phyloP scores from a whole-genome alignment of 2,329 filamentous ascomycete species.

The Colletotrichum gloeosporioides region DNA sequence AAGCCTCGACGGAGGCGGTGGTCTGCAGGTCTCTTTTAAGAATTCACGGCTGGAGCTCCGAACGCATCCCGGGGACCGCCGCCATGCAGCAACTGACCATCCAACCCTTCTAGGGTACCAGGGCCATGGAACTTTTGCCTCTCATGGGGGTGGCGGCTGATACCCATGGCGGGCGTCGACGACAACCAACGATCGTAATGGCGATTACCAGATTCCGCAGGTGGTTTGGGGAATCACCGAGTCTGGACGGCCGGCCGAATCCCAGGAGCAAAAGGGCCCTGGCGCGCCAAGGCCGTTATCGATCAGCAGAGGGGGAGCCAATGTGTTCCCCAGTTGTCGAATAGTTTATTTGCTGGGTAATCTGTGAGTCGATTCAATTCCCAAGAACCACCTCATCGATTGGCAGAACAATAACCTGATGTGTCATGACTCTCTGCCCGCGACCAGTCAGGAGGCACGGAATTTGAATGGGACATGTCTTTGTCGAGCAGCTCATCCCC shows the following conservation, averaged over 20 bases:
- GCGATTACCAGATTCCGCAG: slow-evolving; percentile 1
- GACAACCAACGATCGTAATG: neutral
- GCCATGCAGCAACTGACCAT: neutral
- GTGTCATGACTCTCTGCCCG: neutral
- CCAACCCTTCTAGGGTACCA: neutral
- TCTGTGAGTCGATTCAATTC: neutral
- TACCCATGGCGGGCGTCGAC: neutral
- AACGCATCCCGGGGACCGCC: neutral
- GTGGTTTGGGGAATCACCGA: neutral
- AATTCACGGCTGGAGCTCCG: neutral
- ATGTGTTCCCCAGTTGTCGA: neutral
- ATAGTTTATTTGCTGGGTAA: slow-evolving; percentile 17
- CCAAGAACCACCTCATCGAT: neutral
- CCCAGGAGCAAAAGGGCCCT: neutral
- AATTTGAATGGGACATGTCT: neutral
- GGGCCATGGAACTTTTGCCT: slow-evolving; percentile 11
- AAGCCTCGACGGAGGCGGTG: neutral
- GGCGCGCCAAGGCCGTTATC: slow-evolving; percentile 9
- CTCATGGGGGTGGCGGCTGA: slow-evolving; percentile 1
- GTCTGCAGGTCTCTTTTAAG: neutral
- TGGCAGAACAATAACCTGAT: neutral
- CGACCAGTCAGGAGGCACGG: neutral
- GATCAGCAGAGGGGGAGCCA: neutral
- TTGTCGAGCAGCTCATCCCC: neutral
- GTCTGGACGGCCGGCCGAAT: neutral